Conservation (phyloP, 257 asterid genomes). For the Avicennia marina region DNA sequence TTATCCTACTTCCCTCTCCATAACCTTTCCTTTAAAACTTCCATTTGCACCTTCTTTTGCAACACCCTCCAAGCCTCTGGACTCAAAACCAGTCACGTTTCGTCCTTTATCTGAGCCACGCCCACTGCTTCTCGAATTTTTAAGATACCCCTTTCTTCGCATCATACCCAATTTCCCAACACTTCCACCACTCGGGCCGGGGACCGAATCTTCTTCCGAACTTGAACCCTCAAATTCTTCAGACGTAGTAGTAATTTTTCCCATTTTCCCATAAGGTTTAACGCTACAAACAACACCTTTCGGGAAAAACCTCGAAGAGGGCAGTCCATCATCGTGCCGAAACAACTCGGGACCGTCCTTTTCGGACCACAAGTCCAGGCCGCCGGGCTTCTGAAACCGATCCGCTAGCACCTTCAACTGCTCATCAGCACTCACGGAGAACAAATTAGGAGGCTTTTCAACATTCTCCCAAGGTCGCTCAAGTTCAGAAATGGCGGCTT, state of each 20-base stretch:
- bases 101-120: background rate
- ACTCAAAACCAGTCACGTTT: background rate
- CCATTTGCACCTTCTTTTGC: constrained; percentile 23
- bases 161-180: background rate
- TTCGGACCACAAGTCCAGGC: constrained; percentile 93
- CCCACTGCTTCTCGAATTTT: background rate
- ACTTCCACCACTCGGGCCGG: too few relatives aligned
- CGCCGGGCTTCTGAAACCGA: constrained; percentile 94
- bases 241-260: constrained; percentile 3
- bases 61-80: background rate
- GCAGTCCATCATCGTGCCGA: constrained; percentile 43
- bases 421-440: constrained; percentile 87
- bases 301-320: constrained; percentile 81
- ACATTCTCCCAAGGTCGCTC: constrained; percentile 96
- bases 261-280: constrained; percentile 55
- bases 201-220: background rate
- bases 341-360: constrained; percentile 88
- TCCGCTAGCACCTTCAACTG: constrained; percentile 93
- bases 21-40: constrained; percentile 20
- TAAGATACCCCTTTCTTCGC: background rate
- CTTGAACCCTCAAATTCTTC: constrained; percentile 25
- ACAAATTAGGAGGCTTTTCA: constrained; percentile 80
- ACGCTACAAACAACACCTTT: constrained; percentile 88
- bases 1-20: constrained; percentile 35
- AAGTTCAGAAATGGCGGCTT: constrained; percentile 86